Conservation (phyloP, 2,329 filamentous ascomycete genomes). For the Aspergillus jensenii region DNA sequence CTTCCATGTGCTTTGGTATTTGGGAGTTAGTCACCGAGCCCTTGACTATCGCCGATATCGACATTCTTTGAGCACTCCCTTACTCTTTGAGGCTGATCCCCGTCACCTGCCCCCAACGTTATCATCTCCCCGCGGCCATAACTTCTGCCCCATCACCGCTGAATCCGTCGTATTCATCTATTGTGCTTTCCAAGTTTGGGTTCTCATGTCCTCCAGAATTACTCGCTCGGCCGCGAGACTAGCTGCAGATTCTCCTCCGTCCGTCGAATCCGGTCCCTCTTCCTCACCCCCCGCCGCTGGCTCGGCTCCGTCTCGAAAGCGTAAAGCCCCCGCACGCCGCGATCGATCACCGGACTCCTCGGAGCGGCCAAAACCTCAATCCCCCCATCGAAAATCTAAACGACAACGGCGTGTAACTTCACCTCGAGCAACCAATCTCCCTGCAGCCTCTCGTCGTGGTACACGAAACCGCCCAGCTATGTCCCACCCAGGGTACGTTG, state of each 20-base stretch:
- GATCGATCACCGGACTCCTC: constrained; percentile 44
- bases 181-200: constrained; percentile 28
- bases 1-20: not conserved
- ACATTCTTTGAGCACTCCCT: not conserved
- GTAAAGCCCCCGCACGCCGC: constrained; percentile 64
- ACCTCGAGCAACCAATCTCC: constrained; percentile 37
- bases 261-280: constrained; percentile 42
- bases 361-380: constrained; percentile 31
- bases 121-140: not conserved
- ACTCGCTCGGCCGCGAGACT: constrained; percentile 93
- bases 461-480: constrained; percentile 37
- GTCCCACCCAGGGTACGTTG: constrained; percentile 43
- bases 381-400: constrained; percentile 63
- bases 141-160: constrained; percentile 10
- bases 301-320: constrained; percentile 64
- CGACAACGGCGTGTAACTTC: constrained; percentile 65
- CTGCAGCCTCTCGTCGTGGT: constrained; percentile 44
- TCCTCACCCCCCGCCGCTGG: constrained; percentile 43
- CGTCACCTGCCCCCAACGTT: not conserved
- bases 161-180: constrained; percentile 4
- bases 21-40: not conserved
- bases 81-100: not conserved
- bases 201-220: constrained; percentile 95
- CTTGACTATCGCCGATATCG: not conserved
- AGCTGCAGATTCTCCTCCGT: constrained; percentile 63